phyloP scores from a whole-genome alignment of 2,329 filamentous ascomycete genomes.

The Biscogniauxia sp. region DNA sequence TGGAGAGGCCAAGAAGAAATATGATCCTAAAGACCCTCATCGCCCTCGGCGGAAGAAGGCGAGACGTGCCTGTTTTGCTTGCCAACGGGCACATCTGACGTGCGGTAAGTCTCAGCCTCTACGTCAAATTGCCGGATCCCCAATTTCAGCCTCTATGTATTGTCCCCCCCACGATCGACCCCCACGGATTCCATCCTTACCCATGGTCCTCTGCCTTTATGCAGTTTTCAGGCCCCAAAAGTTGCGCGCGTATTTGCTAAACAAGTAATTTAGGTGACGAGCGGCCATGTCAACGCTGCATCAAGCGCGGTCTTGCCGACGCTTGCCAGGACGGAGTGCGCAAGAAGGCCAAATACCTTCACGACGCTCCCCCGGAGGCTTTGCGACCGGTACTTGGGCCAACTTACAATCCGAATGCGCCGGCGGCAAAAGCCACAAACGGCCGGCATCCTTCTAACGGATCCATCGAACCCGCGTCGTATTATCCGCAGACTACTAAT shows the following conservation, averaged over 20 bases:
- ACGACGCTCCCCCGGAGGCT: conserved; percentile 89
- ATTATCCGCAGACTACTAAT: conserved; percentile 47
- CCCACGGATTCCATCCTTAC: conserved; percentile 10
- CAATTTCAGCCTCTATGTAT: conserved; percentile 20
- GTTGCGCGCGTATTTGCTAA: conserved; percentile 15
- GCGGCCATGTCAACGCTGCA: conserved; percentile 87
- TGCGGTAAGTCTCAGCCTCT: conserved; percentile 71
- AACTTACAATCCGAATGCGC: conserved; percentile 60
- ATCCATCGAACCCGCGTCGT: conserved; percentile 46
- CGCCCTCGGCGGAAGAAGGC: conserved; percentile 94
- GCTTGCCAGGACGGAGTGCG: conserved; percentile 93
- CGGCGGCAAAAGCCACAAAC: conserved; percentile 45
- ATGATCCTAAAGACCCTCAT: conserved; percentile 83
- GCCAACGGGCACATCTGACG: conserved; percentile 93
- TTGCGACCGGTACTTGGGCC: conserved; percentile 80
- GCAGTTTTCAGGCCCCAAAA: neutral
- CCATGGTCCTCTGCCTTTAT: conserved; percentile 6
- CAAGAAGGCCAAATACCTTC: conserved; percentile 98
- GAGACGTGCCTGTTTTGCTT: conserved; percentile 90
- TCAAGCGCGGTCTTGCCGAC: conserved; percentile 88
- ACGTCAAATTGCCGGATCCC: conserved; percentile 22
- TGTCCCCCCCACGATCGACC: conserved; percentile 16
- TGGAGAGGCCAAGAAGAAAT: conserved; percentile 62
- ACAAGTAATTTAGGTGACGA: conserved; percentile 70
- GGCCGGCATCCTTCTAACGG: conserved; percentile 47